Conservation (phyloP, 2,329 filamentous ascomycete species). For the Fusarium anthophilum region DNA sequence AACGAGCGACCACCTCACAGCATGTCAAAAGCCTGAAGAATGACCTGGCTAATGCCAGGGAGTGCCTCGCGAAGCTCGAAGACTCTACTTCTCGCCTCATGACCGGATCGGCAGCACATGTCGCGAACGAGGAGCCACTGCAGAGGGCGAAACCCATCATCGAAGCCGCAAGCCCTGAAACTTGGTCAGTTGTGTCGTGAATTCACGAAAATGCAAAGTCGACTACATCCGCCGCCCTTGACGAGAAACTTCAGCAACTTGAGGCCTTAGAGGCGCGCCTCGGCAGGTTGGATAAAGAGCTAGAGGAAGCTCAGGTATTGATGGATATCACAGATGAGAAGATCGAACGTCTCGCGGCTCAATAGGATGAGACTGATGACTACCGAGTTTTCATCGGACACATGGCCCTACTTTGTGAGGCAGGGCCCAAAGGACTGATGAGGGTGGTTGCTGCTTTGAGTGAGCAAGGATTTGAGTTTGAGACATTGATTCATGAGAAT, state of each 20-base stretch:
- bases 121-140: neutral
- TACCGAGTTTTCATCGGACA: neutral
- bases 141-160: neutral
- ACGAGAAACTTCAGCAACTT: neutral
- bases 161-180: neutral
- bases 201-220: neutral
- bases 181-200: neutral
- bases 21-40: neutral
- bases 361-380: neutral
- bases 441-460: neutral
- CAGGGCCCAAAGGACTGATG: neutral
- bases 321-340: neutral
- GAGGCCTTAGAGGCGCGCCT: neutral
- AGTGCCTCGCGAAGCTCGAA: neutral
- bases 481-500: neutral
- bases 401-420: neutral
- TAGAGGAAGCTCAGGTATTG: neutral
- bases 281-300: neutral
- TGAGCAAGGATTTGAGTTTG: neutral
- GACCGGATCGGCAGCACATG: neutral
- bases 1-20: neutral
- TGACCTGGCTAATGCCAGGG: fast-evolving
- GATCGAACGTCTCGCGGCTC: too few relatives aligned
- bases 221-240: neutral
- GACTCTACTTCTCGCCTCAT: neutral